Conservation (phyloP, 1,284 basidiomycete species). For the Boletus hoseneyae region DNA sequence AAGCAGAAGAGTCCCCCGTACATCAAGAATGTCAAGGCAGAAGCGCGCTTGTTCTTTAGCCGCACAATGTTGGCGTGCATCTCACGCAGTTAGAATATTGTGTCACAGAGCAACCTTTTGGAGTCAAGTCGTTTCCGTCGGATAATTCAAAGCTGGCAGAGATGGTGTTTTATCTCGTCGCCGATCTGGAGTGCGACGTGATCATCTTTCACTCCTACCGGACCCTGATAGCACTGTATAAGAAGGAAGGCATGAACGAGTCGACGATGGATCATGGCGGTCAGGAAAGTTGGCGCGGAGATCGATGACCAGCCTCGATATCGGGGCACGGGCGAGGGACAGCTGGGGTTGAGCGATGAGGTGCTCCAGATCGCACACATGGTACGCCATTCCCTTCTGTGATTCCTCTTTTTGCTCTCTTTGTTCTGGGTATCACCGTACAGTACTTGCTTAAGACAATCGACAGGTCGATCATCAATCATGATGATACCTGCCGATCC, state of each 20-base stretch:
- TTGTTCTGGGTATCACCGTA: no score
- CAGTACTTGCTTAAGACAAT: conserved; percentile 1
- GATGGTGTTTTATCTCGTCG: conserved; percentile 98
- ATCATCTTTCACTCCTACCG: conserved; percentile 94
- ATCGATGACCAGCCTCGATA: conserved; percentile 61
- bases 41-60: conserved; percentile 76
- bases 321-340: conserved; percentile 71
- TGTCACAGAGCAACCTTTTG: conserved; percentile 55
- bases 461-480: conserved; percentile 88
- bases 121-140: conserved; percentile 72
- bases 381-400: conserved; percentile 38
- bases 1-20: conserved; percentile 96
- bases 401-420: no score
- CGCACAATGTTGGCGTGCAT: conserved; percentile 22
- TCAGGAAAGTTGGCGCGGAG: conserved; percentile 57
- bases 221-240: conserved; percentile 75
- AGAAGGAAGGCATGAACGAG: conserved; percentile 40
- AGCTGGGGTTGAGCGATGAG: conserved; percentile 62
- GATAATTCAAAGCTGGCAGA: conserved; percentile 93
- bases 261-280: conserved; percentile 58
- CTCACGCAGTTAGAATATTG: neutral
- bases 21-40: conserved; percentile 88
- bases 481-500: conserved; percentile 93
- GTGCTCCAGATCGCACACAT: conserved; percentile 77
- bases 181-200: conserved; percentile 94